Conservation (phyloP, 805 yeast genomes). For the Groenewaldozyma tartarivorans region DNA sequence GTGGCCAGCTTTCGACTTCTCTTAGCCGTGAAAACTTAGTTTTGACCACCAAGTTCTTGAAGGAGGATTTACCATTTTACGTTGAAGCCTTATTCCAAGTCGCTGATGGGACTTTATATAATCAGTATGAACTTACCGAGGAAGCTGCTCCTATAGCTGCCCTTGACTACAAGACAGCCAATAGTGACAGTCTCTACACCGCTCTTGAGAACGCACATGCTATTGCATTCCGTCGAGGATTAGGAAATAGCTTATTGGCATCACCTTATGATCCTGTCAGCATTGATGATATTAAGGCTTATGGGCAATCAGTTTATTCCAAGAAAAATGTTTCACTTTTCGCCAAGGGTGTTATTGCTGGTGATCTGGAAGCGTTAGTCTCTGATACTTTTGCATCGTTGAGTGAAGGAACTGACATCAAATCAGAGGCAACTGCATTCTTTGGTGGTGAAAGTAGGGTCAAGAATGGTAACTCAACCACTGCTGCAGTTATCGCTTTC, state of each 20-base stretch:
- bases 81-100: conserved; percentile 78
- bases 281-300: conserved; percentile 55
- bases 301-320: conserved; percentile 59
- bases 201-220: conserved; percentile 76
- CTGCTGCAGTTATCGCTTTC: conserved; percentile 72
- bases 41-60: conserved; percentile 72
- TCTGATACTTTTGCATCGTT: conserved; percentile 48
- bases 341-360: conserved; percentile 65
- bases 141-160: conserved; percentile 69
- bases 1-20: conserved; percentile 62
- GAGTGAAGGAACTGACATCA: conserved; percentile 48
- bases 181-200: conserved; percentile 40
- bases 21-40: conserved; percentile 81
- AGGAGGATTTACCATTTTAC: conserved; percentile 83
- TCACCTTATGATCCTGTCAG: conserved; percentile 38
- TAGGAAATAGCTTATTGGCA: conserved; percentile 66
- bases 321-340: conserved; percentile 60
- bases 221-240: conserved; percentile 75
- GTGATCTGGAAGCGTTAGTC: conserved; percentile 60
- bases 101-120: conserved; percentile 54
- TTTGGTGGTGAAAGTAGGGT: conserved; percentile 54
- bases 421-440: conserved; percentile 34
- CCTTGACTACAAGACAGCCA: conserved; percentile 42
- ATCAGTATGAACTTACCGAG: conserved; percentile 77
- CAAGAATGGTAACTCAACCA: conserved; percentile 48